These are phyloP conservation scores for Clarireedia sp. DNA, from an alignment of 2,329 filamentous ascomycete genomes.

Conservation along the genomic window DNA sequence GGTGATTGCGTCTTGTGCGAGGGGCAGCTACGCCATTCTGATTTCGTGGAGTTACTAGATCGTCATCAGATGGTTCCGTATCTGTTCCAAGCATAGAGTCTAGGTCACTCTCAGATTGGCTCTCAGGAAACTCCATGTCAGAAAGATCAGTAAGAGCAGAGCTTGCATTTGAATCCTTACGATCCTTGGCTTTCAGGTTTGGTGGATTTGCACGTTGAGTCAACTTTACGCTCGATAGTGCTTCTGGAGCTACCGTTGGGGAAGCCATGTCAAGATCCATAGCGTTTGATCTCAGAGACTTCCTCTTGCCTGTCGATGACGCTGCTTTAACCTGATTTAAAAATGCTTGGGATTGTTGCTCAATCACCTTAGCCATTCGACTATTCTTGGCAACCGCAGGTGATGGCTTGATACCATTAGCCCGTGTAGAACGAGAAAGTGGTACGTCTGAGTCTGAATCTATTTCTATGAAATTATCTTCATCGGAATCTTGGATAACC, in stretches of 20 bases:
- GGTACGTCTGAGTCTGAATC: slow-evolving; percentile 16
- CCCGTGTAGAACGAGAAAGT: neutral
- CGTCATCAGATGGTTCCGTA: slow-evolving; percentile 4
- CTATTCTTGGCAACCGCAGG: neutral
- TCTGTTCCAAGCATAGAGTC: slow-evolving; percentile 4
- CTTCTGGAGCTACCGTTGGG: neutral
- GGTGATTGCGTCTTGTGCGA: slow-evolving; percentile 2
- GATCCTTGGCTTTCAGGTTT: slow-evolving; percentile 14
- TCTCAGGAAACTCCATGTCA: slow-evolving; percentile 1
- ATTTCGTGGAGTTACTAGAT: neutral
- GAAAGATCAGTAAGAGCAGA: neutral
- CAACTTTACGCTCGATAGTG: too few species aligned
- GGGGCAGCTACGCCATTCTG: neutral
- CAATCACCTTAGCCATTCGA: neutral
- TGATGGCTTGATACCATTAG: neutral
- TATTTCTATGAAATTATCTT: slow-evolving; percentile 20
- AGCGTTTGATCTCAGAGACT: neutral
- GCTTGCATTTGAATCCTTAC: slow-evolving; percentile 6
- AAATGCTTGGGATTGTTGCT: slow-evolving; percentile 1
- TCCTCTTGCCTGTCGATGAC: neutral
- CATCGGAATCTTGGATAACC: slow-evolving; percentile 16
- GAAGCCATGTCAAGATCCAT: neutral
- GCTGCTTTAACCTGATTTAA: neutral
- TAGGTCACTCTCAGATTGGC: slow-evolving; percentile 14
- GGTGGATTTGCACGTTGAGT: neutral